phyloP scores from a whole-genome alignment of 768 basidiomycete genomes.

The Termitomyces bulborhizus region DNA sequence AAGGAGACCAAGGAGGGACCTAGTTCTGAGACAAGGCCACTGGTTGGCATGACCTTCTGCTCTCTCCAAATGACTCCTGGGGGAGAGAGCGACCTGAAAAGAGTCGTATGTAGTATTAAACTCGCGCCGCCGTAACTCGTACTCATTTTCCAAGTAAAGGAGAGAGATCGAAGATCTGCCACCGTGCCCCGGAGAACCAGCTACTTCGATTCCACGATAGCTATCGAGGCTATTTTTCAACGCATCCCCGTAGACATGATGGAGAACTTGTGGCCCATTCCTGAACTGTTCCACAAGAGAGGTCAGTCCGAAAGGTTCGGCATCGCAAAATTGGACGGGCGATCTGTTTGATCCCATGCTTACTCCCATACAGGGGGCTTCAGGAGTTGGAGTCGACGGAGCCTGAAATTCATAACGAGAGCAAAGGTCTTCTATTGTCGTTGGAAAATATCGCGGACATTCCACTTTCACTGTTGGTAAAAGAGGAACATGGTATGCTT shows the following conservation, averaged over 20 bases:
- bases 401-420: background rate
- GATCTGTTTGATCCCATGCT: no score
- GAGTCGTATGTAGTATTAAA: background rate
- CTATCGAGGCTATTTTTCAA: background rate
- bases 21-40: slow-evolving; percentile 32
- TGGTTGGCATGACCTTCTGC: slow-evolving; percentile 16
- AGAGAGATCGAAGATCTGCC: background rate
- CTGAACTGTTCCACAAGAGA: background rate
- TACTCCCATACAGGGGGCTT: background rate
- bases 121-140: slow-evolving; percentile 1
- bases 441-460: background rate
- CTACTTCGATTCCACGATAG: background rate
- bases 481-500: background rate
- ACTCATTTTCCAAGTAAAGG: background rate
- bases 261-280: background rate
- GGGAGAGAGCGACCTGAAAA: background rate
- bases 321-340: no score
- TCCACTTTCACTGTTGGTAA: background rate
- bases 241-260: background rate
- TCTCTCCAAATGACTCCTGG: slow-evolving; percentile 1
- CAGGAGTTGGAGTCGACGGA: background rate
- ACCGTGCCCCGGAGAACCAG: background rate
- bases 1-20: slow-evolving; percentile 23
- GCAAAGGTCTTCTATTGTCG: background rate
- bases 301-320: background rate